Conservation (phyloP, 208 protist species). For the Herpetomonas tarakana region DNA sequence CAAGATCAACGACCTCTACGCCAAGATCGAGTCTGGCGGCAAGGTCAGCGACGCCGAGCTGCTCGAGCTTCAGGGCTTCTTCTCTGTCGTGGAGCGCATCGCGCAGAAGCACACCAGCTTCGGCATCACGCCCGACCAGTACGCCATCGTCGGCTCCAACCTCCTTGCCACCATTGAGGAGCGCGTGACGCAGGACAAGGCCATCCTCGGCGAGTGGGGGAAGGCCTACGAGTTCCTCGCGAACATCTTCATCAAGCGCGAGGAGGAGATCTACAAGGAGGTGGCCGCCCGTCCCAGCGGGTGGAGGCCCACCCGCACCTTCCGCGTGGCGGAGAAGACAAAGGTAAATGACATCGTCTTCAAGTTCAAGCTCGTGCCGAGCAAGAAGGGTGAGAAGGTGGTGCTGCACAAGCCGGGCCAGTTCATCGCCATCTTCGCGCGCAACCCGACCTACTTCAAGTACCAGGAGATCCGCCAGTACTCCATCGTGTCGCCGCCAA, state of each 20-base stretch:
- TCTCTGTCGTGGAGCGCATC: constrained; percentile 36
- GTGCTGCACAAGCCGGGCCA: constrained; percentile 22
- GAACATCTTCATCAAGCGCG: constrained; percentile 31
- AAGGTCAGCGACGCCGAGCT: constrained; percentile 16
- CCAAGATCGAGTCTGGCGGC: not conserved
- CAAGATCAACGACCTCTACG: not conserved
- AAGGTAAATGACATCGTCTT: constrained; percentile 33
- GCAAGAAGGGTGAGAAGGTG: constrained; percentile 20
- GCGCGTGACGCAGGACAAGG: constrained; percentile 31
- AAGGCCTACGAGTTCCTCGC: constrained; percentile 45
- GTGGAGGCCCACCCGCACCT: constrained; percentile 22
- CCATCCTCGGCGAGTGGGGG: constrained; percentile 38
- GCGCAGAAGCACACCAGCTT: constrained; percentile 43
- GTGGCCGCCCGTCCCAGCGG: constrained; percentile 17
- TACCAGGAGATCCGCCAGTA: constrained; percentile 50
- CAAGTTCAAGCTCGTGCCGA: constrained; percentile 29
- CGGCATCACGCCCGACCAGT: constrained; percentile 30
- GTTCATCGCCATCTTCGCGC: constrained; percentile 31
- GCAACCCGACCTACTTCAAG: constrained; percentile 26
- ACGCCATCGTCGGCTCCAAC: constrained; percentile 44
- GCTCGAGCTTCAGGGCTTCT: constrained; percentile 26
- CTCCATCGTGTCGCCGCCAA: constrained; percentile 27
- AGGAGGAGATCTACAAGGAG: constrained; percentile 37
- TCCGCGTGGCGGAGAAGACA: constrained; percentile 35
- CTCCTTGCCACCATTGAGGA: constrained; percentile 46